Conservation (phyloP, 208 protist species). For the Leishmania lainsoni region DNA sequence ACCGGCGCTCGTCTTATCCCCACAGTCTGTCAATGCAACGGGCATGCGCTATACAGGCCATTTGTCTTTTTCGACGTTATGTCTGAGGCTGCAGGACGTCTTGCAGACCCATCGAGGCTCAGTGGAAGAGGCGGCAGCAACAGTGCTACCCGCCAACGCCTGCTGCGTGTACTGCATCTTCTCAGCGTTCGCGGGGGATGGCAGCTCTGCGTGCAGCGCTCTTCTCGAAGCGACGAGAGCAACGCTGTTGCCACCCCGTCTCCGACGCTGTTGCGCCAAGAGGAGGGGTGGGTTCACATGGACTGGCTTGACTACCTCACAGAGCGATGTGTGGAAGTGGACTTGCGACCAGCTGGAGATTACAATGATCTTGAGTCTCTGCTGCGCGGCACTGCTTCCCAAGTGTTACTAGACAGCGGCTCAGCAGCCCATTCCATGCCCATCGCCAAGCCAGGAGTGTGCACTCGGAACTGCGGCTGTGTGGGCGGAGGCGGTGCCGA, state of each 20-base stretch:
- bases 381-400: not conserved
- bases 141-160: conserved; percentile 3
- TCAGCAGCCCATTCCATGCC: not conserved
- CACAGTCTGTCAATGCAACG: not conserved
- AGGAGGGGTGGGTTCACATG: not conserved
- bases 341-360: conserved; percentile 12
- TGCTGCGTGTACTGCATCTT: conserved; percentile 27
- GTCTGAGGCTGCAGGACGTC: not conserved
- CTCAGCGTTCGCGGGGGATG: conserved; percentile 21
- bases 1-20: not conserved
- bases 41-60: not conserved
- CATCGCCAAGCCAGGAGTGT: not conserved
- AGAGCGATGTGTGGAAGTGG: conserved; percentile 6
- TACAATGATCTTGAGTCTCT: not conserved
- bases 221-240: not conserved
- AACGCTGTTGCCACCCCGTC: not conserved
- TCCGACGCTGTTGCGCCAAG: not conserved
- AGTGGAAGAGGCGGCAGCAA: not conserved
- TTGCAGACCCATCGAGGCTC: not conserved
- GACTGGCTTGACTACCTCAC: conserved; percentile 40
- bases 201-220: conserved; percentile 1
- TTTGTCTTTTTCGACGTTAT: conserved; percentile 17
- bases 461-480: not conserved
- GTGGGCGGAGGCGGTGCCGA: not conserved
- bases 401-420: not conserved